Conservation (phyloP, 1,284 basidiomycete genomes). For the Agaricales sp. region DNA sequence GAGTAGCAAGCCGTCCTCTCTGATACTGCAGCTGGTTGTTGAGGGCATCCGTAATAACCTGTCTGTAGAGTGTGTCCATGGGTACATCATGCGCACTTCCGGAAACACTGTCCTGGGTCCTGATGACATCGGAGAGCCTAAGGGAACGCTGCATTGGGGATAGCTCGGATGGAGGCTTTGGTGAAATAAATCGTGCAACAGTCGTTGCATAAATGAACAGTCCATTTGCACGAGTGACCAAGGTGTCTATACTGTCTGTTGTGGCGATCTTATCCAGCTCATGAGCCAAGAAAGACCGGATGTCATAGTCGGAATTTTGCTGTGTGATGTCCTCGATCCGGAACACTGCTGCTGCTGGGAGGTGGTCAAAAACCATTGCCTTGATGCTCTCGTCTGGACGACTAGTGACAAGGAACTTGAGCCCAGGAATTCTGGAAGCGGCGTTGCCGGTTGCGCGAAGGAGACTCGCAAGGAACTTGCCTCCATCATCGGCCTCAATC, state of each 20-base stretch:
- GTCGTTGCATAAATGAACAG: conserved; percentile 1
- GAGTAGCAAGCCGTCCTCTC: neutral
- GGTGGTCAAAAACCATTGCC: neutral
- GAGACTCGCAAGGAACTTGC: neutral
- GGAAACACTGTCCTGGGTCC: too few relatives aligned
- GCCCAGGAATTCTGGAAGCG: neutral
- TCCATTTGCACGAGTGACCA: neutral
- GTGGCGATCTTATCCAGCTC: neutral
- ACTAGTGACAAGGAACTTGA: neutral
- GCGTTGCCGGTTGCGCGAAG: neutral
- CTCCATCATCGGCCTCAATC: neutral
- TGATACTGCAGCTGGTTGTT: neutral
- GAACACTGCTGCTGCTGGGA: neutral
- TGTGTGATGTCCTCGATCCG: neutral
- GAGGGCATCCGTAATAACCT: neutral
- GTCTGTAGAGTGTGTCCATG: neutral
- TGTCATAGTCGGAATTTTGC: neutral
- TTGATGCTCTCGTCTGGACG: neutral
- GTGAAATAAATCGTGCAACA: neutral
- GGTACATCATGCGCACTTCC: too few relatives aligned
- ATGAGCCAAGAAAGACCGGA: neutral
- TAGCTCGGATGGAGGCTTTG: too few relatives aligned
- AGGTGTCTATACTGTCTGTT: neutral
- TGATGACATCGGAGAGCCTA: too few relatives aligned
- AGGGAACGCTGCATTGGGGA: neutral